Conservation (phyloP, 371 early-diverging fungal species). For the Parasitella parasitica region DNA sequence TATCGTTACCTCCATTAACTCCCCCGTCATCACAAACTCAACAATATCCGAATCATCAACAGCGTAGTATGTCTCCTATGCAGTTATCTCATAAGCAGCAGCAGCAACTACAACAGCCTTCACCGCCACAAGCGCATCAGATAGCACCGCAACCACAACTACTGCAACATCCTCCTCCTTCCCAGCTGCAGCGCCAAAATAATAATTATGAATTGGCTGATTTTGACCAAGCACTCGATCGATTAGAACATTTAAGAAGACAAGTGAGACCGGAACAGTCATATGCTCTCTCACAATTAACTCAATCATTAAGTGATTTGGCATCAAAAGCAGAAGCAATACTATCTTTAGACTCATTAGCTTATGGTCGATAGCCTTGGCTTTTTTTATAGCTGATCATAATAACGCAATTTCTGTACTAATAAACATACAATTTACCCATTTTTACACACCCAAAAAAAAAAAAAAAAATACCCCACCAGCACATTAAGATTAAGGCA, state of each 20-base stretch:
- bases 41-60: conserved; percentile 3
- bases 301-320: conserved; percentile 24
- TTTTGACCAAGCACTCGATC: conserved; percentile 27
- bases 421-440: not conserved
- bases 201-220: conserved; percentile 28
- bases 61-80: not conserved
- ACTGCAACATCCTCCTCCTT: not conserved
- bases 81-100: not conserved
- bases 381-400: not conserved
- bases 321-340: conserved; percentile 31
- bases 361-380: conserved; percentile 17
- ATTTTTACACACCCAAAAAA: not conserved
- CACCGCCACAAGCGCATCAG: conserved; percentile 9
- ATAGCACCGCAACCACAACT: not conserved
- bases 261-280: conserved; percentile 36
- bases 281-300: conserved; percentile 31
- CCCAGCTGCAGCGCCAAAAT: not conserved
- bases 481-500: too few species aligned
- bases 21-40: conserved; percentile 16
- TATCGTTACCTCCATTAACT: conserved; percentile 19
- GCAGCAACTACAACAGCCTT: not conserved
- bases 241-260: conserved; percentile 29
- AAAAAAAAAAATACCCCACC: too few species aligned
- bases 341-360: conserved; percentile 29
- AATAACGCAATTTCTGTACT: not conserved